Evolutionary conservation across 139 green algal species (phyloP), one percentile per base, ranked within the genome.

Genomic region (Picochlorum sp.): DNA sequence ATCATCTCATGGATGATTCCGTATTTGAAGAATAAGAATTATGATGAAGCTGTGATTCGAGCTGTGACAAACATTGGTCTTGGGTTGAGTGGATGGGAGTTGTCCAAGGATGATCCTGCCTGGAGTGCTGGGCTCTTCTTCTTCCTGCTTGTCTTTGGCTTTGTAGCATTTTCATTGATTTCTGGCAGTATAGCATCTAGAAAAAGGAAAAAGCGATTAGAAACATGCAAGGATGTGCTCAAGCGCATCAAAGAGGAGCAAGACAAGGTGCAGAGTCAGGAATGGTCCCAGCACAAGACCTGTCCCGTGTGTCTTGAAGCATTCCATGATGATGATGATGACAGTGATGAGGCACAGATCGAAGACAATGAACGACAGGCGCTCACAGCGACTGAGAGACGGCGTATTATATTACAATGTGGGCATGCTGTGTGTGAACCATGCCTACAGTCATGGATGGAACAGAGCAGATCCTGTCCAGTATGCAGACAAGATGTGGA

Each of bases 371-470:
- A 30, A 30, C 28, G 28, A 30, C 28, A 30, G 28, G 28, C 0
- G 0, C 28, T 30, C 28, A 30, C 28, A 30, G 20, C 6, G 31
- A 6, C 15, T 41, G 21, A n/a, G 65, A 2, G 49, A 34, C 23
- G 34, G 6, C 57, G 66, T 0, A 44, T 85, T 14, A 75, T 69
- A 16, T 60, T 85, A 20, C 66, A 30, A 20, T 86, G 80, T 59
- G 74, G 80, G 4, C 80, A 86, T 59, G 70, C 68, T n/a, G 82
- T 86, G 49, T 85, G 77, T 60, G 77, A 80, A 59, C 61, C 67
- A 0, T 84, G 79, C 59, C 24, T 66, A 21, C 23, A 45, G 14
- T 47, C 47, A 28, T 82, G 76, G 76, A 58, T 82, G 31, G 62
- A 73, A 44, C 58, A 41, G 15, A 63, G 62, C 14, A 65, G 66